A percentile compares a stretch with the other conserved stretches of the same genome.
phyloP scores from a whole-genome alignment of 1,139 yeast genomes.

The Taphrina flavorubra region DNA sequence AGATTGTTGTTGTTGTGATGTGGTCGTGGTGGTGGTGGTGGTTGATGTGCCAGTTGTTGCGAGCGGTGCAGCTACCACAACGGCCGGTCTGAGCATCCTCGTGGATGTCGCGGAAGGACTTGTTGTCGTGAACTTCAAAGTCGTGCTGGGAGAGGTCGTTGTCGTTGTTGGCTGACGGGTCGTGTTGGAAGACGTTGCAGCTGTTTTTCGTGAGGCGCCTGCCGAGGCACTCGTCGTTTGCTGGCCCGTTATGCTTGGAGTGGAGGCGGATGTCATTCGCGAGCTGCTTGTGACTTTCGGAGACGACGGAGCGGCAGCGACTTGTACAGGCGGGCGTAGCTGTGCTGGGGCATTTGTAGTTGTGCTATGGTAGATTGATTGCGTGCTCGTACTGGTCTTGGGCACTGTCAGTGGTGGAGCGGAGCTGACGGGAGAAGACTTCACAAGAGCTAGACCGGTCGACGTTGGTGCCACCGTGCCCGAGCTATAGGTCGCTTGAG shows the following conservation, averaged over 20 bases:
- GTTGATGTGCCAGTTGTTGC: not conserved
- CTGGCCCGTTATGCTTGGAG: not conserved
- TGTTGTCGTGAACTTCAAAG: not conserved
- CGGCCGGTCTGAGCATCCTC: not conserved
- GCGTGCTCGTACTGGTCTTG: not conserved
- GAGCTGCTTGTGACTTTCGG: not conserved
- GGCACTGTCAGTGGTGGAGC: not conserved
- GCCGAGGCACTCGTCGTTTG: not conserved
- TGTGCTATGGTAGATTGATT: not conserved
- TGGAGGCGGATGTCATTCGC: not conserved
- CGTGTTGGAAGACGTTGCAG: not conserved
- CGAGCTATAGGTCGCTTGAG: conserved; percentile 21
- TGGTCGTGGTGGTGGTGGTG: not conserved
- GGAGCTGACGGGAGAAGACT: conserved; percentile 7
- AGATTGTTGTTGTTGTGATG: not conserved
- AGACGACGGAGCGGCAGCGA: not conserved
- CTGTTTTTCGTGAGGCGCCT: not conserved
- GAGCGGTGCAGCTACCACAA: not conserved
- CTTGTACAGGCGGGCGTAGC: conserved; percentile 1
- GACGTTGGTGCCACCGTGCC: conserved; percentile 15
- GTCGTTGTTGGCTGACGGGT: not conserved
- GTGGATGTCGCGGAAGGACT: not conserved
- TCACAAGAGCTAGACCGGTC: conserved; percentile 8
- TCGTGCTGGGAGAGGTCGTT: not conserved
- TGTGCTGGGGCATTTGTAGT: not conserved